Evolutionary conservation across 2,329 filamentous ascomycete species (phyloP), one percentile per base, ranked within the genome.

Genomic region (Paecilomyces sp.): DNA sequence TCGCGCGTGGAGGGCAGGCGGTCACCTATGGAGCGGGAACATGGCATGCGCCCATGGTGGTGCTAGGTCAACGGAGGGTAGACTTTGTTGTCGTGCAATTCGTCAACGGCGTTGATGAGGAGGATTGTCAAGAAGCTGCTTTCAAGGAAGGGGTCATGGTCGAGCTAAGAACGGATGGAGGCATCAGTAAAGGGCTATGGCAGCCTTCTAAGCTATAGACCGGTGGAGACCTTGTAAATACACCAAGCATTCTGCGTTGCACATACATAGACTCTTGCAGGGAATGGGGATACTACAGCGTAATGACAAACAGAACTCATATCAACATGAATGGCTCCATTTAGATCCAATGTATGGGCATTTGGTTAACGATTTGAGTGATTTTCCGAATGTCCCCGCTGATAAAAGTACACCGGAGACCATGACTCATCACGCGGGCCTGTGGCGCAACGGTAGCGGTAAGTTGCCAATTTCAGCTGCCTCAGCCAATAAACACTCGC

Each of bases 31-130:
- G 85, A 1, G 87, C 90, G 1, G 94, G 91, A 4, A 97, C 92
- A 58, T 99, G 88, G 93, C 94, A 99, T 79, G 92, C 93, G 62
- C 94, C 94, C 0, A 97, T 99, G 93, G 89, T 92, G 13, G 92
- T 91, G 15, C 75, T 97, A 55, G 92, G 92, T 0, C 73, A 77
- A 53, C 76, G 79, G 58, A 81, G 86, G 22, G 80, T 97, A 55
- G 91, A 94, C 71, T 97, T 97, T 74, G 84, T 96, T 4, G 93
- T 97, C 1, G 84, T 90, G 65, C 93, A 97, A 78, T 94, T 90
- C 77, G 87, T 87, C 34, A 97, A 95, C 74, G 92, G 90, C 1
- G 88, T 94, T 12, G 84, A 77, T 0, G 77, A 82, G 1, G 93
- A 97, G 77, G 94, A 99, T 75, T 96, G 91, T 68, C 91, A 99